Evolutionary conservation across 371 early-diverging fungal genomes (phyloP).

Genomic region (Sporodiniella umbellata): DNA sequence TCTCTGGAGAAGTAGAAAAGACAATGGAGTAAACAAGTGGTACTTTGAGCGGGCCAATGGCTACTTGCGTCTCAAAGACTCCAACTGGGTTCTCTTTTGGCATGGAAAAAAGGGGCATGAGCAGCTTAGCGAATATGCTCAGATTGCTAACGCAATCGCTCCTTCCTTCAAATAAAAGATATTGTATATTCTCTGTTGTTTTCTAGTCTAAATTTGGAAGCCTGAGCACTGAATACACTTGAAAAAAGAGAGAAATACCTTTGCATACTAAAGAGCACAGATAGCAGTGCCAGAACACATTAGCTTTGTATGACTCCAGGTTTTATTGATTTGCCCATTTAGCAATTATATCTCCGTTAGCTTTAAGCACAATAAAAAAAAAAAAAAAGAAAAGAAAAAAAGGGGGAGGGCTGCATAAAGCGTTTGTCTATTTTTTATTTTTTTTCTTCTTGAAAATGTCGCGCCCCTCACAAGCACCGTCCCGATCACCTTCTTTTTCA

Average conservation of each 20-base stretch:
- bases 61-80: slow-evolving; percentile 55
- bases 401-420: neutral
- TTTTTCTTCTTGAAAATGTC: slow-evolving; percentile 14
- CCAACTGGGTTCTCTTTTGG: slow-evolving; percentile 80
- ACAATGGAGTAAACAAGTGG: slow-evolving; percentile 94
- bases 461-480: slow-evolving; percentile 10
- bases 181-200: no score
- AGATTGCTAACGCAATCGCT: slow-evolving; percentile 34
- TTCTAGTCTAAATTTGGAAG: no score
- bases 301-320: no score
- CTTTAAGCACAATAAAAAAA: neutral
- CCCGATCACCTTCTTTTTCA: slow-evolving; percentile 13
- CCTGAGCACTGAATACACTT: no score
- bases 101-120: slow-evolving; percentile 57
- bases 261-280: no score
- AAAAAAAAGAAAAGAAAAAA: slow-evolving; percentile 2
- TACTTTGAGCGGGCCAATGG: slow-evolving; percentile 90
- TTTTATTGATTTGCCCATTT: no score
- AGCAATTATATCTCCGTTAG: no score
- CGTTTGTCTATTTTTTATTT: neutral
- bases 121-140: slow-evolving; percentile 29
- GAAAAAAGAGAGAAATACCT: no score
- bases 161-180: slow-evolving; percentile 28
- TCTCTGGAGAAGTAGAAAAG: slow-evolving; percentile 84
- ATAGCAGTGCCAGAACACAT: no score